A percentile compares a stretch with the other conserved stretches of the same genome.
phyloP scores from a whole-genome alignment of 2,329 filamentous ascomycete species.

The Lachnellula occidentalis region DNA sequence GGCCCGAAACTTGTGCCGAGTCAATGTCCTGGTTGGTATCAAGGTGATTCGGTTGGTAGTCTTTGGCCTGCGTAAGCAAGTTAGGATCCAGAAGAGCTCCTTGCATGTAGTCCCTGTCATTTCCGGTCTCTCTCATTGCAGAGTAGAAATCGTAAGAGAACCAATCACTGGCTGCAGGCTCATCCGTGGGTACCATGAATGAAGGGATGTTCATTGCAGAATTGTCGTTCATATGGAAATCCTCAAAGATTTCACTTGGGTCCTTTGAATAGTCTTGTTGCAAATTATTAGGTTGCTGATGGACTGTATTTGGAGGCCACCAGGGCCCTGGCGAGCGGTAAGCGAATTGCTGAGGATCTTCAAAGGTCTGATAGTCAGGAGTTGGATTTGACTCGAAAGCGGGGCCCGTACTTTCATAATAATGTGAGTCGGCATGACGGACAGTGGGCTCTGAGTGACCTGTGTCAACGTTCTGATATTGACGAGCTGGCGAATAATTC shows the following conservation, averaged over 20 bases:
- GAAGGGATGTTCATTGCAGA: constrained; percentile 12
- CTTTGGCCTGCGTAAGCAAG: constrained; percentile 1
- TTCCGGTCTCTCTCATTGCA: constrained; percentile 22
- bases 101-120: constrained; percentile 12
- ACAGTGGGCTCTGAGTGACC: neutral
- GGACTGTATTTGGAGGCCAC: neutral
- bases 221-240: neutral
- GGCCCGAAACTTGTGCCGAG: neutral
- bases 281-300: neutral
- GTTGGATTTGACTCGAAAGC: neutral
- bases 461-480: neutral
- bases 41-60: neutral
- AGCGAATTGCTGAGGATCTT: neutral
- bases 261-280: neutral
- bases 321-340: neutral
- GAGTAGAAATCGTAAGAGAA: constrained; percentile 24
- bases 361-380: neutral
- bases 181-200: constrained; percentile 16
- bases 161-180: constrained; percentile 13
- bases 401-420: neutral
- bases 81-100: constrained; percentile 6
- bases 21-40: neutral
- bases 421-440: neutral
- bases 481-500: neutral
- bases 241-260: neutral